Evolutionary conservation across 345 rosid species (phyloP), one percentile per base, ranked within the genome.

Genomic region (Sisymbrium altissimum): DNA sequence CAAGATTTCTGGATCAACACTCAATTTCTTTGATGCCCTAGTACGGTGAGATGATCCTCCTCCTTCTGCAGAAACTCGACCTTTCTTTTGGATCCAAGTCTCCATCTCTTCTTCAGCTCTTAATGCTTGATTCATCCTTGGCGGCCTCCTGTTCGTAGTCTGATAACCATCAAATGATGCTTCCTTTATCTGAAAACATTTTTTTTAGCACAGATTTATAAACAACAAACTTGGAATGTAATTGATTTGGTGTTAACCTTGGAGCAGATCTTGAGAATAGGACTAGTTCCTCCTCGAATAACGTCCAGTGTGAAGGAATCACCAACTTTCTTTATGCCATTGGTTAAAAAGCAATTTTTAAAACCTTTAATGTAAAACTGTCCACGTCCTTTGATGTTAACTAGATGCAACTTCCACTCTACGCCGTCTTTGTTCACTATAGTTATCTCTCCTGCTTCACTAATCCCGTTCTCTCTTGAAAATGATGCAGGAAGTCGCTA

Each of bases 381-480:
- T 14, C 6, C 77, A 1, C 77, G 49, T 12, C 71, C 72, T 61
- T 74, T 74, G 45, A 74, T 12, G 54, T 17, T 38, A 39, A 38
- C 73, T 29, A 74, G 62, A 29, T 39, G 30, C 19, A 52, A 39
- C 62, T 59, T 74, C 73, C 73, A 74, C 78, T 58, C 73, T 19
- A 49, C 45, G 9, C 68, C 68, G 12, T 58, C 60, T 38, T 49
- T 39, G 68, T 66, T 59, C 68, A 59, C 27, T 67, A 66, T 0
- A 67, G 54, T 66, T 19, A 74, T 1, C 29, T 58, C 78, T 38
- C 78, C 78, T 39, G 53, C 54, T 59, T 74, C 54, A 12, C 39
- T 12, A 29, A 74, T 67, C 53, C 46, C 68, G 3, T 66, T 66
- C 19, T 38, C 61, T 66, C 44, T 74, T 0, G 78, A 0, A 10